A percentile compares a stretch with the other conserved stretches of the same genome.
These are phyloP conservation scores for Eucalyptus polyanthemos DNA, from an alignment of 345 rosid species.

Conservation along the genomic window DNA sequence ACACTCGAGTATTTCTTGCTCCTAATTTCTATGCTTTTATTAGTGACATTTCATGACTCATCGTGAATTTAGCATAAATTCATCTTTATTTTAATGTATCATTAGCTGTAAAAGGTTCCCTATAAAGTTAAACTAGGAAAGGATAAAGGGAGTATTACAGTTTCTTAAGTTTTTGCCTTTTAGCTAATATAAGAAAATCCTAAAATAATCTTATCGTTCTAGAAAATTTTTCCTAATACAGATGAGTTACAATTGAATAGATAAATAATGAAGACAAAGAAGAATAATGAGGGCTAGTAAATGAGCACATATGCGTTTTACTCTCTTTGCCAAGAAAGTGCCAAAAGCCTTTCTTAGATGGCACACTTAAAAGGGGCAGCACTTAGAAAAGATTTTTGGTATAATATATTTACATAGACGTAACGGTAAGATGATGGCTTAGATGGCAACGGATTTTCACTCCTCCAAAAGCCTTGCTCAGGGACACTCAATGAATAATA, in stretches of 20 bases:
- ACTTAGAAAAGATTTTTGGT: neutral
- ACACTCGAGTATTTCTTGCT: neutral
- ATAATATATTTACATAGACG: neutral
- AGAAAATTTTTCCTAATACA: neutral
- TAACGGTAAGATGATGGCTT: neutral
- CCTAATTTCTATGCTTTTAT: neutral
- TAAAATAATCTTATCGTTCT: neutral
- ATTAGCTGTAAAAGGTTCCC: neutral
- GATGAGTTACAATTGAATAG: neutral
- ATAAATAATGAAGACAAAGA: neutral
- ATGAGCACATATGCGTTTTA: neutral
- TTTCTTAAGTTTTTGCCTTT: neutral
- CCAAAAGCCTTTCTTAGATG: neutral
- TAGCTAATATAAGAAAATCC: neutral
- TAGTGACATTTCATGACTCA: rapidly evolving
- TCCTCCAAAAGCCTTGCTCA: neutral
- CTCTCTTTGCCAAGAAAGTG: neutral
- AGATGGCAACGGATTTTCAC: neutral
- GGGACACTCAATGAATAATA: neutral
- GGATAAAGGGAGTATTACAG: neutral
- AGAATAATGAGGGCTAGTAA: neutral
- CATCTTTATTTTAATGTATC: neutral
- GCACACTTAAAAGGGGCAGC: neutral
- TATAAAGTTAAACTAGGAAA: neutral
- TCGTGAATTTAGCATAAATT: neutral